Conservation (phyloP, 2,329 filamentous ascomycete species). For the Blumeriella jaapii region DNA sequence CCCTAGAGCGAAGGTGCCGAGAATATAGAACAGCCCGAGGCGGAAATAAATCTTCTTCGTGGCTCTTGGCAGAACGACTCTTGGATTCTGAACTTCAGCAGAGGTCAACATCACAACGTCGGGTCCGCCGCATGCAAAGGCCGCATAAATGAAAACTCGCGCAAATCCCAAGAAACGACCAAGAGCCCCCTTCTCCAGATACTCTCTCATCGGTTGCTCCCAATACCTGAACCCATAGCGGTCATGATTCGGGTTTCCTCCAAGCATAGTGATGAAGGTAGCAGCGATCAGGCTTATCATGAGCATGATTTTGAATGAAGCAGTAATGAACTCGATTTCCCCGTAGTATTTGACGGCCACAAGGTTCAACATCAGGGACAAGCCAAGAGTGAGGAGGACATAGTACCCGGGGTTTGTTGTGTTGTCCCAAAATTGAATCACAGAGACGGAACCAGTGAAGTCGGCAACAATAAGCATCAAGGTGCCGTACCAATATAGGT, state of each 20-base stretch:
- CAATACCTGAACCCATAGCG: slow-evolving; percentile 39
- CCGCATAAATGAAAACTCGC: slow-evolving; percentile 28
- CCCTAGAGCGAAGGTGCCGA: slow-evolving; percentile 32
- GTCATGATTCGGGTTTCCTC: slow-evolving; percentile 40
- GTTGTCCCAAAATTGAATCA: slow-evolving; percentile 49
- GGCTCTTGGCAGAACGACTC: slow-evolving; percentile 39
- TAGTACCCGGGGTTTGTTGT: slow-evolving; percentile 31
- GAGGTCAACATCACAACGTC: slow-evolving; percentile 42
- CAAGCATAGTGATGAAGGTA: slow-evolving; percentile 44
- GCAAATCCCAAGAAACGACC: slow-evolving; percentile 43
- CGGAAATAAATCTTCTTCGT: slow-evolving; percentile 37
- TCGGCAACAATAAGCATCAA: slow-evolving; percentile 43
- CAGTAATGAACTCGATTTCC: slow-evolving; percentile 51
- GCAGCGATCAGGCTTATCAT: slow-evolving; percentile 46
- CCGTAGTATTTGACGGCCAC: slow-evolving; percentile 35
- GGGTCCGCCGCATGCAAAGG: slow-evolving; percentile 34
- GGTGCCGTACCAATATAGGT: slow-evolving; percentile 25
- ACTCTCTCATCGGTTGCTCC: slow-evolving; percentile 55
- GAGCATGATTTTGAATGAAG: slow-evolving; percentile 47
- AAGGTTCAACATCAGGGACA: slow-evolving; percentile 13
- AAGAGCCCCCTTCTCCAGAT: slow-evolving; percentile 42
- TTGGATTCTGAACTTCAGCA: slow-evolving; percentile 40
- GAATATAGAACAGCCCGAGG: slow-evolving; percentile 42
- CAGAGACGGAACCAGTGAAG: slow-evolving; percentile 48
- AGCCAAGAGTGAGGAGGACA: slow-evolving; percentile 29